Percentiles rank a stretch among this genome's conserved stretches.
Evolutionary conservation across 2,329 filamentous ascomycete genomes (phyloP).

Genomic region (Penicillium vulpinum): DNA sequence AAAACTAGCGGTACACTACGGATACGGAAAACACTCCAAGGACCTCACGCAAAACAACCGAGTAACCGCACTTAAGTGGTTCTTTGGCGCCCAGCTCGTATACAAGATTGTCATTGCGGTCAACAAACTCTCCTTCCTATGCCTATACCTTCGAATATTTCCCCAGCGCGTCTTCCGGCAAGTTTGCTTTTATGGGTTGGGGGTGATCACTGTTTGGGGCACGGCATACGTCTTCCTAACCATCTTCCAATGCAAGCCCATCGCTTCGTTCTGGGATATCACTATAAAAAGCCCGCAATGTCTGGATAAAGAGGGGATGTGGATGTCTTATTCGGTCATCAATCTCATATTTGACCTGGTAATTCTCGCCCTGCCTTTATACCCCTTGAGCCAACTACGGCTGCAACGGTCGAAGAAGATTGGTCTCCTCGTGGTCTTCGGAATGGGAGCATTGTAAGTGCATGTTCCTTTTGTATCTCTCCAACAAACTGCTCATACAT

Average conservation of each 20-base stretch:
- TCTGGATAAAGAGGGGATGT: conserved; percentile 17
- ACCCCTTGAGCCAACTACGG: conserved; percentile 22
- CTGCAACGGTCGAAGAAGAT: conserved; percentile 22
- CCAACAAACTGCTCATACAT: neutral
- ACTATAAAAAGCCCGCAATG: conserved; percentile 21
- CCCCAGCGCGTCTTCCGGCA: conserved; percentile 45
- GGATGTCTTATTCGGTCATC: conserved; percentile 25
- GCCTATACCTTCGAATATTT: conserved; percentile 59
- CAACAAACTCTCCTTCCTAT: conserved; percentile 55
- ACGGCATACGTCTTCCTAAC: conserved; percentile 20
- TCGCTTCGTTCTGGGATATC: conserved; percentile 24
- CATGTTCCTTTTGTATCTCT: neutral
- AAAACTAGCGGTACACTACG: conserved; percentile 30
- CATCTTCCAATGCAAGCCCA: conserved; percentile 26
- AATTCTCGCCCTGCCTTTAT: conserved; percentile 26
- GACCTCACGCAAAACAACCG: conserved; percentile 24
- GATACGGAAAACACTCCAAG: conserved; percentile 30
- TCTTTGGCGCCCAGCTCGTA: conserved; percentile 55
- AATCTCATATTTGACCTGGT: conserved; percentile 28
- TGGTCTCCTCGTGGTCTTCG: conserved; percentile 21
- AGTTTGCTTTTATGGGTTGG: conserved; percentile 38
- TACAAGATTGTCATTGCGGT: conserved; percentile 58
- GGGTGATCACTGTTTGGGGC: conserved; percentile 15
- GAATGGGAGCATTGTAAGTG: conserved; percentile 24
- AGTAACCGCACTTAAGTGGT: conserved; percentile 38